Conservation (phyloP, 352 stramenopile genomes). For the Globisporangium nagaii region DNA sequence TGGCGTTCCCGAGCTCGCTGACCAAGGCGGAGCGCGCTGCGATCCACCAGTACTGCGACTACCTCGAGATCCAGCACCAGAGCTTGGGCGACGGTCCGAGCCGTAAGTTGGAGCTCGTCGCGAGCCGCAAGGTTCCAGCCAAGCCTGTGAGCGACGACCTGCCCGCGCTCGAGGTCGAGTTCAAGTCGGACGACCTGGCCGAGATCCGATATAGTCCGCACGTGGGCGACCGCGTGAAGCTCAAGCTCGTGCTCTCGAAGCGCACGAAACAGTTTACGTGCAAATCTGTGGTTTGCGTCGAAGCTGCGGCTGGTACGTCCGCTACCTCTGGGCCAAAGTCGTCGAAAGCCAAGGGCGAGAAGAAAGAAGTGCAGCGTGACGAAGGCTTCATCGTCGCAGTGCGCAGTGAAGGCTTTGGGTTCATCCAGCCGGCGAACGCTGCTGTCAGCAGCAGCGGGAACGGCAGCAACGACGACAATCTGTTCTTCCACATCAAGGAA, state of each 20-base stretch:
- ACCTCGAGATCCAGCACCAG: slow-evolving; percentile 47
- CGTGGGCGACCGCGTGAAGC: slow-evolving; percentile 55
- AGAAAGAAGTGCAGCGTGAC: slow-evolving; percentile 11
- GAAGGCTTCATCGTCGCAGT: slow-evolving; percentile 64
- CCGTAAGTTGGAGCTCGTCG: slow-evolving; percentile 32
- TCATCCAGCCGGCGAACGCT: slow-evolving; percentile 53
- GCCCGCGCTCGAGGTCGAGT: slow-evolving; percentile 41
- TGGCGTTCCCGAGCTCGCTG: slow-evolving; percentile 34
- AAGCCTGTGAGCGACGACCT: slow-evolving; percentile 8
- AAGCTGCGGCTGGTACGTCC: slow-evolving; percentile 11
- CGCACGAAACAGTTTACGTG: slow-evolving; percentile 63
- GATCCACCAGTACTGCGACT: slow-evolving; percentile 62
- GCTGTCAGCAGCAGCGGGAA: neutral
- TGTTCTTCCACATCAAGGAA: slow-evolving; percentile 83
- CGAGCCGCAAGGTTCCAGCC: slow-evolving; percentile 17
- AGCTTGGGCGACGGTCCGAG: slow-evolving; percentile 37
- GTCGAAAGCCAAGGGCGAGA: slow-evolving; percentile 21
- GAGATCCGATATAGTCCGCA: slow-evolving; percentile 67
- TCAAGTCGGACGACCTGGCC: slow-evolving; percentile 47
- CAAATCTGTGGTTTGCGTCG: slow-evolving; percentile 42
- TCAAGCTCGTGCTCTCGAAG: slow-evolving; percentile 54
- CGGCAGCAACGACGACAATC: slow-evolving; percentile 37
- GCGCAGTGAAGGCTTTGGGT: slow-evolving; percentile 71
- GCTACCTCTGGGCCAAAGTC: slow-evolving; percentile 9
- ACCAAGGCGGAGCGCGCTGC: slow-evolving; percentile 62